Base-by-base conservation (phyloP, 163 green algal species). In the Scenedesmus sp. region DNA sequence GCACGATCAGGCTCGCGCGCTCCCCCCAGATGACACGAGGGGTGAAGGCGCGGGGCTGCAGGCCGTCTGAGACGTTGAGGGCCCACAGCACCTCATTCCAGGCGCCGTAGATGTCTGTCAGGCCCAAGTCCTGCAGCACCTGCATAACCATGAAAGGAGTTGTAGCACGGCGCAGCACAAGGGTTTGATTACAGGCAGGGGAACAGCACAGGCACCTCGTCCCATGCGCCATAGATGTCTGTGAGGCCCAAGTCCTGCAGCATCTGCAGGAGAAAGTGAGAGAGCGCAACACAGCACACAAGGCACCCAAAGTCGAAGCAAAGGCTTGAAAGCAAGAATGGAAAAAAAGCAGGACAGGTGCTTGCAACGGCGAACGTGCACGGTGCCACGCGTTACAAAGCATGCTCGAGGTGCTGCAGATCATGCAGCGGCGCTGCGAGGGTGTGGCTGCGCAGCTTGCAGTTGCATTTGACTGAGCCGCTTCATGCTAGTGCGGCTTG, bases 41-140 rank as follows among this genome's bases (percentile, higher is more conserved):
- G 2, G 59, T 85, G 54, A 94, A 96, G 15, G 92, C 86, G 52
- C 91, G 92, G 4, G 93, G 87, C 86, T 94, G 4, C 20, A 96
- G 90, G 56, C 93, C 95, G 79, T 96, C 92, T 59, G 85, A 82
- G 46, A 92, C 93, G 66, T 96, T 88, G n/a, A 96, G 93, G 0
- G 95, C 95, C 95, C 95, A 96, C 54, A 96, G 91, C 59, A 96
- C 94, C 86, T 96, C 95, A 73, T 96, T 88, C 95, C 95, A 96
- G 4, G 95, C 95, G 20, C 93, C 93, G 81, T 96, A 96, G 6
- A 95, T 74, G 89, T 96, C 95, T 26, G 92, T 84, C 60, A 96
- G 85, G 2, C 95, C 95, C 62, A 95, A 81, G 10, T 91, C 74
- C 18, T 93, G 86, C 2, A 96, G 89, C 34, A 88, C 79, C 23